Percentiles rank a stretch among this genome's conserved stretches.
Evolutionary conservation across 768 basidiomycete species (phyloP).

Genomic region (Kwoniella shandongensis): DNA sequence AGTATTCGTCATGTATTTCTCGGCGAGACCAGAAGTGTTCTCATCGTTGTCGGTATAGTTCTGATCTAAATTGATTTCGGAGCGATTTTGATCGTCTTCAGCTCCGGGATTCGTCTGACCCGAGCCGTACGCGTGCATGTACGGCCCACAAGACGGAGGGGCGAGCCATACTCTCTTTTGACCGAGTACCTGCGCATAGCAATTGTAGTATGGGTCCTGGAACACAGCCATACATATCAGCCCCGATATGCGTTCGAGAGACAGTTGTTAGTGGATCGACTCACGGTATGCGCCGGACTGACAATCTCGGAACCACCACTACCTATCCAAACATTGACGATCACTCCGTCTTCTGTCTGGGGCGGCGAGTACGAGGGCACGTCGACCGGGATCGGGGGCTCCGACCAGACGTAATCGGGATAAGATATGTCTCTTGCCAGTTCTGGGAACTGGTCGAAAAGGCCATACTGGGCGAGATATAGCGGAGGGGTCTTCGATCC

Average conservation of each 20-base stretch:
- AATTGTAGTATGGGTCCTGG: constrained; percentile 91
- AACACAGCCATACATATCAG: background rate
- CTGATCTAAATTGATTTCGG: too few species aligned
- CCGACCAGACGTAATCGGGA: constrained; percentile 87
- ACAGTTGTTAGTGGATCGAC: too few species aligned
- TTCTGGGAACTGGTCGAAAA: constrained; percentile 78
- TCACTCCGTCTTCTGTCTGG: constrained; percentile 57
- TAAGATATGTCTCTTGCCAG: constrained; percentile 71
- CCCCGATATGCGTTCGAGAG: constrained; percentile 1
- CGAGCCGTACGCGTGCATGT: constrained; percentile 61
- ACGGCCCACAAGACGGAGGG: constrained; percentile 58
- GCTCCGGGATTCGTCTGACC: background rate
- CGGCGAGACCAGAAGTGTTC: constrained; percentile 8
- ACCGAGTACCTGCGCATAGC: constrained; percentile 86
- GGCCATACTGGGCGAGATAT: constrained; percentile 89
- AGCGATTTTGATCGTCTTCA: background rate
- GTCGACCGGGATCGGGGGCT: constrained; percentile 57
- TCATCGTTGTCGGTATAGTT: too few species aligned
- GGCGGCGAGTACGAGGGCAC: constrained; percentile 66
- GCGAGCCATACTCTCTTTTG: constrained; percentile 89
- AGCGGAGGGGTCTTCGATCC: constrained; percentile 45
- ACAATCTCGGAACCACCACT: constrained; percentile 64
- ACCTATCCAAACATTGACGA: constrained; percentile 53
- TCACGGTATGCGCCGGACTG: constrained; percentile 83
- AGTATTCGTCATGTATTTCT: constrained; percentile 71